Evolutionary conservation across 1,284 basidiomycete species (phyloP).

Genomic region (Ceratobasidium sp.): DNA sequence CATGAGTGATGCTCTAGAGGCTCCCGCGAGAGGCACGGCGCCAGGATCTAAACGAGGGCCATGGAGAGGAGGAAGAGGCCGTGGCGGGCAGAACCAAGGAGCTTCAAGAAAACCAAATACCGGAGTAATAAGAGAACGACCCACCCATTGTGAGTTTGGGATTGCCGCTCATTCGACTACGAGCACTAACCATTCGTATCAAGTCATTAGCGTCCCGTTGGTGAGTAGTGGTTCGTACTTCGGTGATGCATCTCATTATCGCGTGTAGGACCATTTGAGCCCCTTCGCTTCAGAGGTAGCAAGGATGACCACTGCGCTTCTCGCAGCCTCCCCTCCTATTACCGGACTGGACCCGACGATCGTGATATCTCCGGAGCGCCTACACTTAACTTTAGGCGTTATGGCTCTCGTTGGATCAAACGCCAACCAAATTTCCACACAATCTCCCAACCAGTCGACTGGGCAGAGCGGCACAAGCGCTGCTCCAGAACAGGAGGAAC

Average conservation of each 20-base stretch:
- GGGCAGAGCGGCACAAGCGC: not conserved
- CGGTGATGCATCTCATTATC: not conserved
- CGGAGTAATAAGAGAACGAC: not conserved
- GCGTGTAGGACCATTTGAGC: not conserved
- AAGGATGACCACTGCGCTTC: not conserved
- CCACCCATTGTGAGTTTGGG: constrained; percentile 24
- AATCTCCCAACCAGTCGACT: not conserved
- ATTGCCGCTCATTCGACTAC: not conserved
- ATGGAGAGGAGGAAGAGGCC: not conserved
- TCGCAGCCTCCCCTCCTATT: constrained; percentile 16
- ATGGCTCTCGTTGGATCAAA: constrained; percentile 10
- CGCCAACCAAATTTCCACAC: no score
- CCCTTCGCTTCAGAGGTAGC: constrained; percentile 13
- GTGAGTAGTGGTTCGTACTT: not conserved
- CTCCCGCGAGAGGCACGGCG: not conserved
- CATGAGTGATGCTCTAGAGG: not conserved
- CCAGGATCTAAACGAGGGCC: not conserved
- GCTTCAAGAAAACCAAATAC: not conserved
- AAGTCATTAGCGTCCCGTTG: constrained; percentile 28
- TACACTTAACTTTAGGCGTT: constrained; percentile 35
- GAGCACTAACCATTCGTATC: not conserved
- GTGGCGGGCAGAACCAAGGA: not conserved
- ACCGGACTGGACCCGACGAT: constrained; percentile 24
- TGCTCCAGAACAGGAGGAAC: not conserved
- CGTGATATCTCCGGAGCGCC: constrained; percentile 15